These are phyloP conservation scores for Peronospora destructor DNA, from an alignment of 352 stramenopile genomes.

Conservation along the genomic window DNA sequence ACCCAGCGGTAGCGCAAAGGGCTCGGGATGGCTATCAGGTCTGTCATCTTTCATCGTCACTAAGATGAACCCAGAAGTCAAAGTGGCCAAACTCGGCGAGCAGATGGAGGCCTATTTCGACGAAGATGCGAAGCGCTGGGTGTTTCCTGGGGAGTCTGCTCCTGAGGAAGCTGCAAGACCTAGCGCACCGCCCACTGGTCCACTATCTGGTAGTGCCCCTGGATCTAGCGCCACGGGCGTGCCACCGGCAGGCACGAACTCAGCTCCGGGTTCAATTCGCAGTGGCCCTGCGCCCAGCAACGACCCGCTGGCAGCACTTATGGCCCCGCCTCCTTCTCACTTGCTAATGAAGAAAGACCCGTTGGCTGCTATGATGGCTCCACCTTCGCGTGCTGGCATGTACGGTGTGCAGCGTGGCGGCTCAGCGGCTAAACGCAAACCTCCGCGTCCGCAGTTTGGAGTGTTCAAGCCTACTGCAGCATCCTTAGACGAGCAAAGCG, in stretches of 20 bases:
- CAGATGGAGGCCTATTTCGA: slow-evolving; percentile 81
- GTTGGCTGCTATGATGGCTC: slow-evolving; percentile 82
- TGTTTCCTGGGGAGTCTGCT: slow-evolving; percentile 77
- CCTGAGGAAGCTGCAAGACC: slow-evolving; percentile 53
- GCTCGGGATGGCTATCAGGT: slow-evolving; percentile 50
- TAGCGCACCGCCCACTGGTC: slow-evolving; percentile 63
- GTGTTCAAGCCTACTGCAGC: slow-evolving; percentile 74
- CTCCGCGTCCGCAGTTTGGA: slow-evolving; percentile 75
- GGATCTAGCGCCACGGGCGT: slow-evolving; percentile 26
- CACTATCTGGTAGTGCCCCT: slow-evolving; percentile 48
- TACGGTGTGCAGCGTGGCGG: slow-evolving; percentile 26
- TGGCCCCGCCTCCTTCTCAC: slow-evolving; percentile 66
- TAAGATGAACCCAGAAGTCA: slow-evolving; percentile 82
- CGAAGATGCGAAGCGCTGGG: slow-evolving; percentile 79
- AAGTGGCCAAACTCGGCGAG: slow-evolving; percentile 69
- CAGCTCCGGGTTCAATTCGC: slow-evolving; percentile 60
- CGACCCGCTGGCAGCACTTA: slow-evolving; percentile 72
- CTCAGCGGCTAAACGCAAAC: slow-evolving; percentile 37
- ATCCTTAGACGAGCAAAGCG: slow-evolving; percentile 20
- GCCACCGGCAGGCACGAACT: slow-evolving; percentile 42
- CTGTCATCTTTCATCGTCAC: slow-evolving; percentile 60
- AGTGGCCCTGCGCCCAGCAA: slow-evolving; percentile 30
- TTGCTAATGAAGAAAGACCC: slow-evolving; percentile 82
- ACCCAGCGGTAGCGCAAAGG: slow-evolving; percentile 58
- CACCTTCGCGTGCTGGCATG: slow-evolving; percentile 33